Percentiles rank a stretch among this genome's conserved stretches.
Conservation (phyloP, 2,329 filamentous ascomycete genomes). For the Ascochyta lentis region DNA sequence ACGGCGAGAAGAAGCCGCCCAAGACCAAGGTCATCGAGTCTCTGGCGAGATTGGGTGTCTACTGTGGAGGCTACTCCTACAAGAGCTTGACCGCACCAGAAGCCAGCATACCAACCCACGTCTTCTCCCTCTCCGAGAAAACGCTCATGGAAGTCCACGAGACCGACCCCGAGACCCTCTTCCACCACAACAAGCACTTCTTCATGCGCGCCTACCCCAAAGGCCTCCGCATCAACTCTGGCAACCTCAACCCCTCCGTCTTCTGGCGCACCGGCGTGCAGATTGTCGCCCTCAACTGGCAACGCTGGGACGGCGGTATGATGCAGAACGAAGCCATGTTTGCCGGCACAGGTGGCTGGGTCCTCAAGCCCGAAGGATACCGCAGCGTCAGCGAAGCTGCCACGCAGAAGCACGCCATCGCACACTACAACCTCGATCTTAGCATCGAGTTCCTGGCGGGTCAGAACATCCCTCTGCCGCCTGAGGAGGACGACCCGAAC, state of each 20-base stretch:
- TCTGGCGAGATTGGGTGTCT: conserved; percentile 78
- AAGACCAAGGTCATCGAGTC: conserved; percentile 69
- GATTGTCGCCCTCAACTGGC: conserved; percentile 93
- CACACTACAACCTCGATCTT: conserved; percentile 67
- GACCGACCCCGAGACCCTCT: conserved; percentile 64
- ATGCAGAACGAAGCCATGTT: conserved; percentile 98
- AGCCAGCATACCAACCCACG: conserved; percentile 63
- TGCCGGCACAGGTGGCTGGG: conserved; percentile 79
- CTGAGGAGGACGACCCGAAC: conserved; percentile 59
- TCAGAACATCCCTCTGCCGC: conserved; percentile 74
- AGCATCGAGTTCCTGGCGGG: conserved; percentile 77
- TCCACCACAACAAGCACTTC: conserved; percentile 80
- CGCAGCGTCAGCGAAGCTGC: conserved; percentile 52
- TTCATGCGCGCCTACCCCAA: conserved; percentile 91
- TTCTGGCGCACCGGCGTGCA: conserved; percentile 92
- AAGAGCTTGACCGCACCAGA: conserved; percentile 71
- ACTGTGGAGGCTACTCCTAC: conserved; percentile 86
- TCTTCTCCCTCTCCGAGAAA: conserved; percentile 69
- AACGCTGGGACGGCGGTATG: conserved; percentile 88
- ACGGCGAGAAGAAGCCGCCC: conserved; percentile 59
- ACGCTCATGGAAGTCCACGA: conserved; percentile 71
- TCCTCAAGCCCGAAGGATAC: conserved; percentile 81
- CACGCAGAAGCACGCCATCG: conserved; percentile 55
- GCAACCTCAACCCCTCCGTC: conserved; percentile 82
- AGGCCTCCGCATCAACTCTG: conserved; percentile 79